A percentile compares a stretch with the other conserved stretches of the same genome.
phyloP scores from a whole-genome alignment of 805 yeast species.

The Saccharomycopsis sp. region DNA sequence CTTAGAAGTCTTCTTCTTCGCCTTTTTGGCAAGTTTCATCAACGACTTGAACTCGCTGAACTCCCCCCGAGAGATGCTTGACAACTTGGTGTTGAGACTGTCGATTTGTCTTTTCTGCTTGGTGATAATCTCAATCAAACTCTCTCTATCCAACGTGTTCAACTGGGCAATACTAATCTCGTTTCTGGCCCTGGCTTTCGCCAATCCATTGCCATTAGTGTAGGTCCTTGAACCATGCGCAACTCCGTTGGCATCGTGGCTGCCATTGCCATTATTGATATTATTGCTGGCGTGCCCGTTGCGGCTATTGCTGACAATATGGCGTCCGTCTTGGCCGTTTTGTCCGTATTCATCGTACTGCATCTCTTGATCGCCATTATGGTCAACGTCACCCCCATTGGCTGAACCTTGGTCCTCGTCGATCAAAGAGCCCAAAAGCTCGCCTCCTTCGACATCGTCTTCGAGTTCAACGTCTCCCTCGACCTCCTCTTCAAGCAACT shows the following conservation, averaged over 20 bases:
- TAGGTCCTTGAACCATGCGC: neutral
- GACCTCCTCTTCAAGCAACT: neutral
- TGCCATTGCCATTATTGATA: neutral
- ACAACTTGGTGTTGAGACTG: neutral
- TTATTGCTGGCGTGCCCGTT: neutral
- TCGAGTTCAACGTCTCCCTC: neutral
- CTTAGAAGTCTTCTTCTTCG: slow-evolving; percentile 4
- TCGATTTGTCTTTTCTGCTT: neutral
- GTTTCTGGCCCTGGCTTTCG: neutral
- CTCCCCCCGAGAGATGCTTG: neutral
- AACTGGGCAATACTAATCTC: neutral
- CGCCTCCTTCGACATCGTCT: neutral
- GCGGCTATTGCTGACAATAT: neutral
- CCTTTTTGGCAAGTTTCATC: slow-evolving; percentile 1
- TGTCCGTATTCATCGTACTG: neutral
- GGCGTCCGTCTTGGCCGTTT: neutral
- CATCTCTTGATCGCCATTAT: neutral
- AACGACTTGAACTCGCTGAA: neutral
- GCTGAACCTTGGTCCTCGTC: neutral
- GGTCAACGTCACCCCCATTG: neutral
- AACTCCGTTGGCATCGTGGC: neutral
- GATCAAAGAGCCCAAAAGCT: neutral
- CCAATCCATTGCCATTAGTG: neutral
- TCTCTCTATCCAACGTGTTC: neutral
- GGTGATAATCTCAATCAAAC: neutral